Conservation (phyloP, 371 early-diverging fungal species). For the Dichotomocladium elegans region DNA sequence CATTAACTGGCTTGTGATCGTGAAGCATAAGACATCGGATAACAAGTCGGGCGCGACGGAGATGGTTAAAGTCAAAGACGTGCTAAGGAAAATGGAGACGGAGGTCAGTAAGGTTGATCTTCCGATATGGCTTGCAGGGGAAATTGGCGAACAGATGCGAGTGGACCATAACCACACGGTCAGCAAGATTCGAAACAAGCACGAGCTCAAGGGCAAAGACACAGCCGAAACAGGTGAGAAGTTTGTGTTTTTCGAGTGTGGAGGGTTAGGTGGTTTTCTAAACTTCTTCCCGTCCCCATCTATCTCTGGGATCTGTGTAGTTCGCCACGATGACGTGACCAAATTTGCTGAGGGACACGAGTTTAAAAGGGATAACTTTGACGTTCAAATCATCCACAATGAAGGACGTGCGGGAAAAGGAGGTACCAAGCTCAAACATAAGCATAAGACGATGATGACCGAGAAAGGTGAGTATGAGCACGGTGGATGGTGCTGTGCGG, state of each 20-base stretch:
- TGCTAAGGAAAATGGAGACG: slow-evolving; percentile 60
- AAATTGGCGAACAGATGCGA: slow-evolving; percentile 66
- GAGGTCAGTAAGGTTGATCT: slow-evolving; percentile 53
- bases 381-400: slow-evolving; percentile 41
- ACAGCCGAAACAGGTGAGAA: slow-evolving; percentile 35
- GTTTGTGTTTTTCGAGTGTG: background rate
- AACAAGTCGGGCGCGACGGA: slow-evolving; percentile 26
- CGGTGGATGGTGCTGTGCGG: background rate
- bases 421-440: slow-evolving; percentile 61
- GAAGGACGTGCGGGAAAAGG: slow-evolving; percentile 37
- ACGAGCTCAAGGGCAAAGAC: slow-evolving; percentile 54
- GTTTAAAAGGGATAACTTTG: slow-evolving; percentile 29
- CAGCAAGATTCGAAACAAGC: slow-evolving; percentile 47
- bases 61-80: slow-evolving; percentile 73
- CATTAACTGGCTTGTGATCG: slow-evolving; percentile 78
- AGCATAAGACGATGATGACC: slow-evolving; percentile 61
- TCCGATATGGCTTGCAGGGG: slow-evolving; percentile 57
- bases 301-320: background rate
- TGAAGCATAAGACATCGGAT: slow-evolving; percentile 58
- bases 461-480: slow-evolving; percentile 54
- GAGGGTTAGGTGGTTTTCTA: background rate
- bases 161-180: slow-evolving; percentile 46
- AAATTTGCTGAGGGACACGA: slow-evolving; percentile 25
- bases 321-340: slow-evolving; percentile 23
- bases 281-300: background rate